Evolutionary conservation across 495 filamentous ascomycete genomes (phyloP).

Genomic region (Chaetomium tenue): DNA sequence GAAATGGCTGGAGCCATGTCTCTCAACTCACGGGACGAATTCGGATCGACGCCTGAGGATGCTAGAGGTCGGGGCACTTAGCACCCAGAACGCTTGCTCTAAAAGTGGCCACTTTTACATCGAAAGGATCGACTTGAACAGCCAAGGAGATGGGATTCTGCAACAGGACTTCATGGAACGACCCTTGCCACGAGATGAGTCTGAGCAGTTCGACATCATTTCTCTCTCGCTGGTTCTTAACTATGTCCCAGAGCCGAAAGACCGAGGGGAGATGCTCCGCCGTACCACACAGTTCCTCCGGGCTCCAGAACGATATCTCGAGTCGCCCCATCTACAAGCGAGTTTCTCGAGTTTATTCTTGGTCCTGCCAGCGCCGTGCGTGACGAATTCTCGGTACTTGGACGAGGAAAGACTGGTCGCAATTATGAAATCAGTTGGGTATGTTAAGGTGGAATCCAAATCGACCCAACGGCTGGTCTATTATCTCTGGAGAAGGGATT

Average conservation of each 20-base stretch:
- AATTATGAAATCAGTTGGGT: conserved; percentile 79
- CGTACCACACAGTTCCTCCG: conserved; percentile 68
- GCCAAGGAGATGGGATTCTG: conserved; percentile 72
- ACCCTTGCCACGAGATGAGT: conserved; percentile 61
- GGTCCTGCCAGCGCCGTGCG: conserved; percentile 84
- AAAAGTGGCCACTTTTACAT: conserved; percentile 66
- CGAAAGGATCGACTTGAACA: conserved; percentile 85
- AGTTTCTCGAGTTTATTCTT: conserved; percentile 80
- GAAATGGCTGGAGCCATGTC: conserved; percentile 68
- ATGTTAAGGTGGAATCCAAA: conserved; percentile 62
- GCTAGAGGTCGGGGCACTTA: conserved; percentile 88
- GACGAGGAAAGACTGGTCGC: conserved; percentile 65
- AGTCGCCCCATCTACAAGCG: conserved; percentile 30
- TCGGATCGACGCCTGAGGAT: conserved; percentile 52
- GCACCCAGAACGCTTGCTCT: conserved; percentile 79
- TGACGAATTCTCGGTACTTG: conserved; percentile 89
- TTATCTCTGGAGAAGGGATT: conserved; percentile 68
- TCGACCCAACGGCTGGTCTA: conserved; percentile 80
- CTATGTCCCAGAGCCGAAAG: conserved; percentile 75
- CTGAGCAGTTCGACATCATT: conserved; percentile 79
- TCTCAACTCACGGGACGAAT: conserved; percentile 31
- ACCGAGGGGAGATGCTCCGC: conserved; percentile 82
- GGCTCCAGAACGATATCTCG: conserved; percentile 23
- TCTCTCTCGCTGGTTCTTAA: conserved; percentile 95
- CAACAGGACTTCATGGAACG: conserved; percentile 94